phyloP scores from a whole-genome alignment of 2,329 filamentous ascomycete species.

The Claviceps pazoutovae region DNA sequence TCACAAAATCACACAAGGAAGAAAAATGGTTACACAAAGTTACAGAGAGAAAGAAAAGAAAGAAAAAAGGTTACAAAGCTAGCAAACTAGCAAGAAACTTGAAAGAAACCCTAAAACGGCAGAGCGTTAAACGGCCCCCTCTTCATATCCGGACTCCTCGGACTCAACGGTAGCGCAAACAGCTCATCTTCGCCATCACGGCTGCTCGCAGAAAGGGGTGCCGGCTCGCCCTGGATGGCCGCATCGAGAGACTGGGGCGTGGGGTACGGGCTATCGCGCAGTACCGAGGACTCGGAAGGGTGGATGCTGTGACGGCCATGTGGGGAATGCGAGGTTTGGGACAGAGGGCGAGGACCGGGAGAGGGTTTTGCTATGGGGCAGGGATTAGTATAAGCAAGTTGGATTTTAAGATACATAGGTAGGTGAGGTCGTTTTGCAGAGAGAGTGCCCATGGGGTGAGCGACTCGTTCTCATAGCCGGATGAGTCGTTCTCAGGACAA shows the following conservation, averaged over 20 bases:
- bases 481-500: no score
- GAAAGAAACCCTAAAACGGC: no score
- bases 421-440: no score
- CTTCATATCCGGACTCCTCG: conserved; percentile 72
- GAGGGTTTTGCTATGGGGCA: conserved; percentile 20
- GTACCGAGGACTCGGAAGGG: conserved; percentile 21
- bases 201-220: conserved; percentile 8
- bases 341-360: conserved; percentile 19
- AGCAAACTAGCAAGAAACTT: neutral
- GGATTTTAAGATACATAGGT: no score
- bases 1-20: no score
- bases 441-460: no score
- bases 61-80: neutral
- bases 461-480: no score
- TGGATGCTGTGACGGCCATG: conserved; percentile 20
- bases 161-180: conserved; percentile 78
- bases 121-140: conserved; percentile 55
- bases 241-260: conserved; percentile 21
- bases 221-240: conserved; percentile 13
- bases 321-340: conserved; percentile 15
- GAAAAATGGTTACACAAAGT: no score
- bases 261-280: conserved; percentile 8
- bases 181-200: conserved; percentile 53
- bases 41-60: neutral
- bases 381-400: no score